A percentile compares a stretch with the other conserved stretches of the same genome.
These are phyloP conservation scores for Parvularia atlantis DNA, from an alignment of 78 protist genomes.

Conservation along the genomic window DNA sequence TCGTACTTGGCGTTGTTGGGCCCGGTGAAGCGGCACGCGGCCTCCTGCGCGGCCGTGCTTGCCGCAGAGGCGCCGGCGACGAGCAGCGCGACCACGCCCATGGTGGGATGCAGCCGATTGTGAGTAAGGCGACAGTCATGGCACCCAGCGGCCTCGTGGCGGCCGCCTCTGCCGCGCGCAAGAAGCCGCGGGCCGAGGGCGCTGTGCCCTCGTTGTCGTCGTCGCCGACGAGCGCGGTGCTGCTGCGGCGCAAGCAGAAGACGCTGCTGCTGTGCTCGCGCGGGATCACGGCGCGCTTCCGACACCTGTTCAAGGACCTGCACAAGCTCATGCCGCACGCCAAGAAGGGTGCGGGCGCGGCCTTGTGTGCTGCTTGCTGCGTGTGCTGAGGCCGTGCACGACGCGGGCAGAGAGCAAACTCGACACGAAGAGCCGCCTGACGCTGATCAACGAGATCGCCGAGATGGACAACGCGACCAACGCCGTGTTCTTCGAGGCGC, in stretches of 20 bases:
- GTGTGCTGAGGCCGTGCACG: neutral
- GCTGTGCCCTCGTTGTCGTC: too few relatives aligned
- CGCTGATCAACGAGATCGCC: slow-evolving; percentile 59
- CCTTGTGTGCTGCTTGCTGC: neutral
- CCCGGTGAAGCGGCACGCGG: too few relatives aligned
- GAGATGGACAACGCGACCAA: slow-evolving; percentile 60
- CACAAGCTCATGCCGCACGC: slow-evolving; percentile 76
- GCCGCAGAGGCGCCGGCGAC: too few relatives aligned
- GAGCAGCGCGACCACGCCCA: too few relatives aligned
- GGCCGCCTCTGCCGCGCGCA: too few relatives aligned
- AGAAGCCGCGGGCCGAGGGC: too few relatives aligned
- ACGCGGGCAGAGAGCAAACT: slow-evolving; percentile 28
- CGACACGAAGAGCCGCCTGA: slow-evolving; percentile 39
- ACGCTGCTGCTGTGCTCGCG: slow-evolving; percentile 46
- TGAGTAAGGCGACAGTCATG: too few relatives aligned
- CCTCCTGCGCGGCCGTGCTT: too few relatives aligned
- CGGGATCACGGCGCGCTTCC: slow-evolving; percentile 27
- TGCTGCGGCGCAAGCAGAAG: slow-evolving; percentile 32
- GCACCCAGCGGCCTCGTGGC: too few relatives aligned
- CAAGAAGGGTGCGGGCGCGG: slow-evolving; percentile 21
- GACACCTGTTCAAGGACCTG: slow-evolving; percentile 75
- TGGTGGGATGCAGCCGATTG: too few relatives aligned
- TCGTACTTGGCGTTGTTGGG: too few relatives aligned
- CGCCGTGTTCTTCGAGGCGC: slow-evolving; percentile 65
- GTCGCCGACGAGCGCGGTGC: too few relatives aligned